phyloP scores from a whole-genome alignment of 352 stramenopile species.

The Thalassiosira hispida region DNA sequence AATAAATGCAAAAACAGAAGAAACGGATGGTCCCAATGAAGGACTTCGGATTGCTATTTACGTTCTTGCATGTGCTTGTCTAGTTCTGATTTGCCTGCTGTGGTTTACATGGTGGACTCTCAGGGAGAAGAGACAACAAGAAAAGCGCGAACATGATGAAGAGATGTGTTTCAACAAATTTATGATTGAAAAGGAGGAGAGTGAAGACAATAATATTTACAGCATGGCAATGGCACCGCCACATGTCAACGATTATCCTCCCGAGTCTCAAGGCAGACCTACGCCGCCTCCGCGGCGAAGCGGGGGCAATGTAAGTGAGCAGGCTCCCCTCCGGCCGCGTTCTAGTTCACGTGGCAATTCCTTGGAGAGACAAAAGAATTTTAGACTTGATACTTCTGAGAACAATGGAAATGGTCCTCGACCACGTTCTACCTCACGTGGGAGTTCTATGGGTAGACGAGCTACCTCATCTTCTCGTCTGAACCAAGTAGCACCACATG shows the following conservation, averaged over 20 bases:
- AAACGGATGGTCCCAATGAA: slow-evolving; percentile 1
- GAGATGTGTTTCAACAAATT: slow-evolving; percentile 20
- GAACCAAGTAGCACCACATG: not conserved
- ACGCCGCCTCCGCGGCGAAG: not conserved
- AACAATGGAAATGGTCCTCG: not conserved
- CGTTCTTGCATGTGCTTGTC: slow-evolving; percentile 31
- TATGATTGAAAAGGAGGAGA: slow-evolving; percentile 7
- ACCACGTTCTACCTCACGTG: not conserved
- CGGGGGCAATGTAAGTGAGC: no score
- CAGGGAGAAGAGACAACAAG: slow-evolving; percentile 8
- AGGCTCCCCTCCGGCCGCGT: no score
- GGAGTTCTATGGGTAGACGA: not conserved
- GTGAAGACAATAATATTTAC: no score
- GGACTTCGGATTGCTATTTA: slow-evolving; percentile 34
- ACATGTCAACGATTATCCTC: not conserved
- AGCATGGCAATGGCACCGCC: not conserved
- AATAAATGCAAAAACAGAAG: not conserved
- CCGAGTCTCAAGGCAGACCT: slow-evolving; percentile 5
- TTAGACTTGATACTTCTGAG: no score
- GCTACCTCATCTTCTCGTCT: not conserved
- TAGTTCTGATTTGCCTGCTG: slow-evolving; percentile 45
- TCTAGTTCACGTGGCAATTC: no score
- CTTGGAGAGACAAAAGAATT: no score
- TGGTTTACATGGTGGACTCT: slow-evolving; percentile 16
- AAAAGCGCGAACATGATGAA: slow-evolving; percentile 18